phyloP scores from a whole-genome alignment of 352 stramenopile species.

The Globisporangium polare region DNA sequence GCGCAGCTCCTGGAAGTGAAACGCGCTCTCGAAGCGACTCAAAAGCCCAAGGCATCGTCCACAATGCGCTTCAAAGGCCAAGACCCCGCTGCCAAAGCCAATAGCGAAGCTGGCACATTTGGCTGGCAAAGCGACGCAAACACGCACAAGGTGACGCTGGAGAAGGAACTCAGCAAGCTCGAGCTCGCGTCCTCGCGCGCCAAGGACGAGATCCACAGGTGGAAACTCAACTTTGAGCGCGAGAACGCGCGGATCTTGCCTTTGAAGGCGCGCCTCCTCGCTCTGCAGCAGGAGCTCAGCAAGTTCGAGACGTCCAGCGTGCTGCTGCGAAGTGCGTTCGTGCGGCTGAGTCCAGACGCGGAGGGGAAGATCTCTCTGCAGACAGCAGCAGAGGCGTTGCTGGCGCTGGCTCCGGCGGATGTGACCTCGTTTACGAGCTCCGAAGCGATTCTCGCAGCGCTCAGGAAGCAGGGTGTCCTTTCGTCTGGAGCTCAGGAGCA shows the following conservation, averaged over 20 bases:
- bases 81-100: background rate
- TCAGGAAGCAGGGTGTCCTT: slow-evolving; percentile 12
- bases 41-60: slow-evolving; percentile 20
- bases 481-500: background rate
- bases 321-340: slow-evolving; percentile 30
- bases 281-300: slow-evolving; percentile 21
- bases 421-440: background rate
- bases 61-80: background rate
- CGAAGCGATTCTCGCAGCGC: slow-evolving; percentile 15
- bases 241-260: slow-evolving; percentile 41
- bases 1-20: slow-evolving; percentile 43
- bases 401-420: slow-evolving; percentile 19
- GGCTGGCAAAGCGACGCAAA: slow-evolving; percentile 4
- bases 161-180: slow-evolving; percentile 41
- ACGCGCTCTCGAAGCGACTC: slow-evolving; percentile 10
- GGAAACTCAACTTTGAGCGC: slow-evolving; percentile 39
- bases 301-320: slow-evolving; percentile 25
- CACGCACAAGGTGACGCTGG: slow-evolving; percentile 24
- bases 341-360: slow-evolving; percentile 20
- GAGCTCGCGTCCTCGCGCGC: slow-evolving; percentile 27
- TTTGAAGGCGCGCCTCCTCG: slow-evolving; percentile 26
- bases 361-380: slow-evolving; percentile 12
- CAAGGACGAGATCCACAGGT: slow-evolving; percentile 39
- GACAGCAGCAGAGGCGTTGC: slow-evolving; percentile 15
- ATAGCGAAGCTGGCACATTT: background rate